phyloP scores from a whole-genome alignment of 768 basidiomycete species.

The Pholiota molesta region DNA sequence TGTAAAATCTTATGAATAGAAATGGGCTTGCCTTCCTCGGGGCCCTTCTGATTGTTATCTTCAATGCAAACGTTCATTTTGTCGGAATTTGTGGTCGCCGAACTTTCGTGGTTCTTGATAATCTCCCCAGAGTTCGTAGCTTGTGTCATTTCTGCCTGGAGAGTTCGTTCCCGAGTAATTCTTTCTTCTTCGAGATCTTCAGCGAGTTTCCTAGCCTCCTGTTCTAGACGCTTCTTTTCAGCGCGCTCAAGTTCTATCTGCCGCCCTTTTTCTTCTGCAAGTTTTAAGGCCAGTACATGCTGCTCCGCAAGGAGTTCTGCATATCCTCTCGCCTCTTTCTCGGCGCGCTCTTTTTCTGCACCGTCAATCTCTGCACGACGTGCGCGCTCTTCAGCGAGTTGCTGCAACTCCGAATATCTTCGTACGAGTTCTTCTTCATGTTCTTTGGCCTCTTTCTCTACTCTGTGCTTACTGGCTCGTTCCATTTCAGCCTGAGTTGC shows the following conservation, averaged over 20 bases:
- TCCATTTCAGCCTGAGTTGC: conserved; percentile 24
- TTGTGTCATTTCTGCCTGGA: not conserved
- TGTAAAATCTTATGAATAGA: not conserved
- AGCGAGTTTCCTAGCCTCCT: conserved; percentile 4
- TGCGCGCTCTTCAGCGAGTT: conserved; percentile 21
- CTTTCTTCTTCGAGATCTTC: conserved; percentile 5
- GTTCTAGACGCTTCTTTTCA: conserved; percentile 5
- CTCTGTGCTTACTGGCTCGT: conserved; percentile 6
- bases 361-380: conserved; percentile 17
- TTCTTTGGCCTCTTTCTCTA: conserved; percentile 11
- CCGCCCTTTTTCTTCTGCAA: conserved; percentile 12
- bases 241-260: conserved; percentile 7
- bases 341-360: conserved; percentile 20
- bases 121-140: not conserved
- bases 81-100: not conserved
- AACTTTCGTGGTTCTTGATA: not conserved
- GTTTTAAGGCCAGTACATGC: conserved; percentile 11
- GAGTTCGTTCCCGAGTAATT: not conserved
- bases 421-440: conserved; percentile 11
- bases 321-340: conserved; percentile 20
- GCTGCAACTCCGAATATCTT: conserved; percentile 1
- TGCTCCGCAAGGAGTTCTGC: conserved; percentile 16
- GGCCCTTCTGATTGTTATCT: not conserved
- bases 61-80: too few species aligned
- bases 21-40: not conserved